phyloP scores from a whole-genome alignment of 495 filamentous ascomycete species.

The Aspergillus biplanus region DNA sequence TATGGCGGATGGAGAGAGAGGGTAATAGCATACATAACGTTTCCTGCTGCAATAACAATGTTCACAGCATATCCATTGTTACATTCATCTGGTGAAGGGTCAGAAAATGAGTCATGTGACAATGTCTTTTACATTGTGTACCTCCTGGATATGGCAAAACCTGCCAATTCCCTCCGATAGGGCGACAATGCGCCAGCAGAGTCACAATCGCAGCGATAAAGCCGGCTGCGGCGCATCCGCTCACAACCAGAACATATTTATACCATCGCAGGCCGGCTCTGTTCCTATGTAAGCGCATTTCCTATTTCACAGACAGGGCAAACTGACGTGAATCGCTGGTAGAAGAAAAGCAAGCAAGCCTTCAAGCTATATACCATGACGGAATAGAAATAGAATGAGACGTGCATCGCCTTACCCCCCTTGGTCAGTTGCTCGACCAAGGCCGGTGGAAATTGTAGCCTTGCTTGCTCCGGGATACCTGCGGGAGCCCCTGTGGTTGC shows the following conservation, averaged over 20 bases:
- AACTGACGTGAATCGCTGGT: slow-evolving; percentile 6
- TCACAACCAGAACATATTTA: not conserved
- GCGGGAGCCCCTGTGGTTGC: slow-evolving; percentile 5
- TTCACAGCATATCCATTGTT: slow-evolving; percentile 3
- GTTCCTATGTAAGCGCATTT: slow-evolving; percentile 1
- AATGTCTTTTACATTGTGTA: slow-evolving; percentile 2
- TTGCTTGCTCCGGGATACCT: slow-evolving; percentile 1
- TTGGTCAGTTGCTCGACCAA: slow-evolving; percentile 4
- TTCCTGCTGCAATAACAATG: slow-evolving; percentile 6
- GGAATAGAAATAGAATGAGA: slow-evolving; percentile 5
- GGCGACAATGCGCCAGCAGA: slow-evolving; percentile 4
- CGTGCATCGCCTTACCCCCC: slow-evolving; percentile 4
- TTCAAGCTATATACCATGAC: slow-evolving; percentile 9
- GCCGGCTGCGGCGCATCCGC: slow-evolving; percentile 3
- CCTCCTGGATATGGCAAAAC: slow-evolving; percentile 7
- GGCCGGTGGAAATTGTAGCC: slow-evolving; percentile 2
- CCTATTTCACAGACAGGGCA: not conserved
- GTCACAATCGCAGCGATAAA: slow-evolving; percentile 7
- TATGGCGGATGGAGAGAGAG: not conserved
- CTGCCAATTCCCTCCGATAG: slow-evolving; percentile 5
- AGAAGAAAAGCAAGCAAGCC: slow-evolving; percentile 5
- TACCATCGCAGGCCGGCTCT: not conserved
- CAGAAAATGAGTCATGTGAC: not conserved
- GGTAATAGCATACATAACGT: slow-evolving; percentile 2
- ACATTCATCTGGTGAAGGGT: not conserved